phyloP scores from a whole-genome alignment of 75 land plant species.

The Pinus taeda region DNA sequence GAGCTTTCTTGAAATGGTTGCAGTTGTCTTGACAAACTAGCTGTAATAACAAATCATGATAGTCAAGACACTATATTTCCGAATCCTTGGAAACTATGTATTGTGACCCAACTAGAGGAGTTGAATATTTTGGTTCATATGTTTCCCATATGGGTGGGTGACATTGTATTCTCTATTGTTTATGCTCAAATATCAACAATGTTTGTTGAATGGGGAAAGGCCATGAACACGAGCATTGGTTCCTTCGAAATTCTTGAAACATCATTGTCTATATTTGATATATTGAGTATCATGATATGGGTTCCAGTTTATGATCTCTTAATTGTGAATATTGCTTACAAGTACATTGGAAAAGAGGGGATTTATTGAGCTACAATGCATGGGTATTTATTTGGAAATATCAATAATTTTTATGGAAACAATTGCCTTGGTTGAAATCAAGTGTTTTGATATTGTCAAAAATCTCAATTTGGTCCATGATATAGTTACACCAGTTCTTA shows the following conservation, averaged over 20 bases:
- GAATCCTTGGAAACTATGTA: too few relatives aligned
- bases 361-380: conserved; percentile 69
- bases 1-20: too few relatives aligned
- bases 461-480: background rate
- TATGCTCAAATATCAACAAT: conserved; percentile 75
- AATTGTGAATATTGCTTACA: conserved; percentile 60
- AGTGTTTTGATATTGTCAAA: conserved; percentile 29
- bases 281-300: conserved; percentile 72
- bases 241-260: conserved; percentile 67
- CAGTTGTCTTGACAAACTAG: too few relatives aligned
- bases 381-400: conserved; percentile 86
- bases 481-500: conserved; percentile 19
- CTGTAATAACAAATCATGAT: too few relatives aligned
- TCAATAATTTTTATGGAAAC: conserved; percentile 59
- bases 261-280: conserved; percentile 63
- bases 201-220: conserved; percentile 72
- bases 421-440: conserved; percentile 46
- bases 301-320: conserved; percentile 74
- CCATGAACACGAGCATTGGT: conserved; percentile 51
- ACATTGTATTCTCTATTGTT: too few relatives aligned
- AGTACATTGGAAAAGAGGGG: conserved; percentile 63
- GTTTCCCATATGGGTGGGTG: too few relatives aligned
- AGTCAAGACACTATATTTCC: too few relatives aligned
- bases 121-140: too few relatives aligned
- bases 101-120: too few relatives aligned